Evolutionary conservation across 2,329 filamentous ascomycete genomes (phyloP), one percentile per base, ranked within the genome.

Genomic region (Colletotrichum sp.): DNA sequence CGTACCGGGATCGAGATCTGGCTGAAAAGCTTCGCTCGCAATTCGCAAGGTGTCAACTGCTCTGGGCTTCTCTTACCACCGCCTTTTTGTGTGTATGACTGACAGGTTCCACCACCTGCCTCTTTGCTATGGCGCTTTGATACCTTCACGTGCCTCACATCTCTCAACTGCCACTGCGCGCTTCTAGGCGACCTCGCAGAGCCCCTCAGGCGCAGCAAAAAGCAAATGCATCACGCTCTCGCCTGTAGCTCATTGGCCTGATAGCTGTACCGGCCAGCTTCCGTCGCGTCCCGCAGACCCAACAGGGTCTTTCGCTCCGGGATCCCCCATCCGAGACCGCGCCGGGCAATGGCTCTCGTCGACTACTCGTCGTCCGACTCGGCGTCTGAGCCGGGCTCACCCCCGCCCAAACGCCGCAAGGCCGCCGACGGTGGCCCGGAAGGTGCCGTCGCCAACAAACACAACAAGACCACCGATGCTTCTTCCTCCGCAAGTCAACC

Each of bases 341-440:
- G 48, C 65, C 34, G 18, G 26, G 59, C 44, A 79, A 93, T 94
- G 92, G 86, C 88, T 71, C 87, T 95, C 39, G 93, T 95, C 78
- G 89, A 92, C 79, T 95, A 96, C 82, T 89, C 91, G 18, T 89
- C 89, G 72, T 91, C 83, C 48, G 74, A 76, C 59, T 74, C 70
- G 44, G 70, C 44, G n/a, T 81, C 81, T 34, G 83, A 83, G 12
- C 79, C 81, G 24, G 75, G 64, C 12, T 82, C 80, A 16, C 89
- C 36, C 83, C 87, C 76, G 82, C 83, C 80, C 77, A 84, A 84
- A 75, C 81, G 82, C 57, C 83, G 77, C 84, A 89, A 79, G 80
- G 80, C 62, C 75, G 82, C 70, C 76, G 78, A 77, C 57, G 75
- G 15, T 39, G 57, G 34, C 12, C 52, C 28, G 32, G 59, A 48